These are phyloP conservation scores for Melampsora americana DNA, from an alignment of 1,284 basidiomycete genomes.

Conservation along the genomic window DNA sequence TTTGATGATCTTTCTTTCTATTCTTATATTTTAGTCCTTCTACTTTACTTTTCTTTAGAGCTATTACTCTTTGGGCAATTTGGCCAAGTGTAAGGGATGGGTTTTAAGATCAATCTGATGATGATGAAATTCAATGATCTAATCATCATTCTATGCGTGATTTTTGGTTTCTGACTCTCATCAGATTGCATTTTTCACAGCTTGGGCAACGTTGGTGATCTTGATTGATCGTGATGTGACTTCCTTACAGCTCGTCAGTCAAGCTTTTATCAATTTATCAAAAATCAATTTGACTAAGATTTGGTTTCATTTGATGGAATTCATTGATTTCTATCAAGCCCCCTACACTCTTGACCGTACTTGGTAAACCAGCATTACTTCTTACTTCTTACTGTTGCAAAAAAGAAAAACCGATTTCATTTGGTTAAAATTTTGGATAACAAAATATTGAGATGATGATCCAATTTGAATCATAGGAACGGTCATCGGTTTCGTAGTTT, in stretches of 20 bases:
- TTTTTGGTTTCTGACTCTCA: neutral
- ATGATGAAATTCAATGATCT: neutral
- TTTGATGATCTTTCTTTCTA: neutral
- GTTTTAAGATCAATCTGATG: neutral
- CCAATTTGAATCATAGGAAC: slow-evolving; percentile 16
- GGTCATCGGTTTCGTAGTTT: slow-evolving; percentile 41
- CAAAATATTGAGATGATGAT: neutral
- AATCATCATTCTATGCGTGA: neutral
- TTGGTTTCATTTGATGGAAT: too few relatives aligned
- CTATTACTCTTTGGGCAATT: slow-evolving; percentile 29
- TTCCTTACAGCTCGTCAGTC: too few relatives aligned
- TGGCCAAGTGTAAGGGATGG: slow-evolving; percentile 20
- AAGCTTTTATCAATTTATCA: too few relatives aligned
- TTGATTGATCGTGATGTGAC: neutral
- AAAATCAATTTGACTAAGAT: too few relatives aligned
- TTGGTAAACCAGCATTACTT: slow-evolving; percentile 8
- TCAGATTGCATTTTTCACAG: neutral
- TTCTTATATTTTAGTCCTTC: slow-evolving; percentile 19
- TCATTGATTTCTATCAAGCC: neutral
- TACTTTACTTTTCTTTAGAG: slow-evolving; percentile 31
- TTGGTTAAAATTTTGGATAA: neutral
- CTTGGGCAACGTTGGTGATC: neutral
- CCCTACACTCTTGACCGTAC: slow-evolving; percentile 30
- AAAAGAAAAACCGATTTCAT: too few relatives aligned
- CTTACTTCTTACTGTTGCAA: neutral